Evolutionary conservation across 345 rosid genomes (phyloP), one percentile per base, ranked within the genome.

Genomic region (Salix koriyanagi): DNA sequence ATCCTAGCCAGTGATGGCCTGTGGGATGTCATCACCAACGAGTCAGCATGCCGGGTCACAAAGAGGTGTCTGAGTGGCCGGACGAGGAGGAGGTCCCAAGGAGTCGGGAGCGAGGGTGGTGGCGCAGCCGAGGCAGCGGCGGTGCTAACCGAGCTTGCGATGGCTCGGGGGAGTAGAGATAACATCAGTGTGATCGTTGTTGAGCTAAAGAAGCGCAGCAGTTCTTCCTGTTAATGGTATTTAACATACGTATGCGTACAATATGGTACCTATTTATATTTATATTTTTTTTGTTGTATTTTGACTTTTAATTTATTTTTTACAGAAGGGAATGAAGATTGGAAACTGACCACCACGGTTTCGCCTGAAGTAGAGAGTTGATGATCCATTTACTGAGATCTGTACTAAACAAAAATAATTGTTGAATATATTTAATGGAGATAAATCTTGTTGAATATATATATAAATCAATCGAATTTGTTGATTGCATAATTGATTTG

Each of bases 1-100:
- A 86, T 92, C 48, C 85, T 91, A 37, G 96, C 94, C 3, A 90
- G 91, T 11, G 95, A 92, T 25, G 97, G 95, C n/a, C 69, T 95
- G 26, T 92, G 97, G 97, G 92, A 89, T 16, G 92, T 88, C 2
- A 71, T 94, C 37, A 81, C 94, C 1, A 92, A 91, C 64, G 88
- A 88, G 44, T 80, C 77, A n/a, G 97, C 97, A 0, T 89, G 92
- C 73, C 84, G 75, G 39, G 84, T 92, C 5, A 92, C 84, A 69
- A 88, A 82, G 73, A 83, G 82, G 71, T 88, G 93, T 80, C 88
- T 94, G 7, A 61, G 74, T 26, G 86, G 88, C 26, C 74, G 46
- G 25, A 62, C 80, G 70, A 76, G 81, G 76, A 81, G 89, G 81
- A 80, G 76, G 62, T 56, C 71, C 6, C 67, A 52, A 23, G 65